These are phyloP conservation scores for Dimargaris xerosporica DNA, from an alignment of 192 early-diverging fungal genomes.

Conservation along the genomic window DNA sequence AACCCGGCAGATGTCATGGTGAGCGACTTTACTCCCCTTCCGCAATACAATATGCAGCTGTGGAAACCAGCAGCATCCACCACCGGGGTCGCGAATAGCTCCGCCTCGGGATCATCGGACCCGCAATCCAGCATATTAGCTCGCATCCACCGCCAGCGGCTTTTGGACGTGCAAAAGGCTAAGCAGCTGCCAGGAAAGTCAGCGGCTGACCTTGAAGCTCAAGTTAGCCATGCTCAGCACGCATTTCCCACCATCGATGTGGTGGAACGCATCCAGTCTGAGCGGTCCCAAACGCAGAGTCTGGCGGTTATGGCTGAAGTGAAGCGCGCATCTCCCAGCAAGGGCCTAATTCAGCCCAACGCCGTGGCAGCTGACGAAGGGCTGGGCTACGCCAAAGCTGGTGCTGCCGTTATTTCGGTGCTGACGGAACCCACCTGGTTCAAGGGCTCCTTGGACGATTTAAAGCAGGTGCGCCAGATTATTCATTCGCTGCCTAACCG, in stretches of 20 bases:
- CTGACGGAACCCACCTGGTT: slow-evolving; percentile 99
- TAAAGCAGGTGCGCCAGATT: slow-evolving; percentile 69
- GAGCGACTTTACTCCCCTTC: neutral
- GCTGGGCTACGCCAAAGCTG: slow-evolving; percentile 68
- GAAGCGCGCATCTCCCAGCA: slow-evolving; percentile 93
- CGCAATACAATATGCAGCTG: neutral
- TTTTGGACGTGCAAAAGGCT: slow-evolving; percentile 57
- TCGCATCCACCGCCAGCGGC: slow-evolving; percentile 66
- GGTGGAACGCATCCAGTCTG: slow-evolving; percentile 37
- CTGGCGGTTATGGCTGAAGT: slow-evolving; percentile 91
- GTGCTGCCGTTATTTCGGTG: slow-evolving; percentile 89
- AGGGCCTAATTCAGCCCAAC: slow-evolving; percentile 70
- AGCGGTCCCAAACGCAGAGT: slow-evolving; percentile 16
- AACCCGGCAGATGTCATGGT: slow-evolving; percentile 28
- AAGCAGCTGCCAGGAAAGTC: slow-evolving; percentile 58
- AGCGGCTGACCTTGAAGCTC: slow-evolving; percentile 43
- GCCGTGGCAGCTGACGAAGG: slow-evolving; percentile 84
- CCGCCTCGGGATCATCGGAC: neutral
- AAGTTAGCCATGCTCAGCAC: slow-evolving; percentile 44
- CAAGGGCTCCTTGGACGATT: slow-evolving; percentile 83
- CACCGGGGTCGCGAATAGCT: slow-evolving; percentile 13
- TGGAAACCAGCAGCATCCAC: slow-evolving; percentile 24
- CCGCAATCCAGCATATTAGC: slow-evolving; percentile 45
- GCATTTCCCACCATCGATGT: slow-evolving; percentile 74
- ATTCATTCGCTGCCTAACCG: slow-evolving; percentile 46